These are phyloP conservation scores for Lactuca sativa DNA, from an alignment of 129 eudicot genomes.

Conservation along the genomic window DNA sequence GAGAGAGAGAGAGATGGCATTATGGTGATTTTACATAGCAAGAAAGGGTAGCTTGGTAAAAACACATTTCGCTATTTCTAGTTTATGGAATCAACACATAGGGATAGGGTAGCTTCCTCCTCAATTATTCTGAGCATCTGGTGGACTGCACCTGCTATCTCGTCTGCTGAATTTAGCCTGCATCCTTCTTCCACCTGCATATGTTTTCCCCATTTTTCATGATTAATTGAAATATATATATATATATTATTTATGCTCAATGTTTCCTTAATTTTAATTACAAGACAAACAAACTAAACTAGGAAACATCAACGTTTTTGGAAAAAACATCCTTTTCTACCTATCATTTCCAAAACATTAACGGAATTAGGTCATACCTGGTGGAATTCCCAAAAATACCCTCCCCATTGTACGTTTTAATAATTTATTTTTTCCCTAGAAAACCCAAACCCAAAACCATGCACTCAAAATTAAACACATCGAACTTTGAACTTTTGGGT, in stretches of 20 bases:
- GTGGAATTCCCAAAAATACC: constrained; percentile 37
- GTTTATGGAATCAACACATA: constrained; percentile 46
- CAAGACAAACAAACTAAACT: constrained; percentile 24
- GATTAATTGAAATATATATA: neutral
- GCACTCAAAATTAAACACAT: neutral
- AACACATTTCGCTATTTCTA: constrained; percentile 39
- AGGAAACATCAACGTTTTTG: constrained; percentile 31
- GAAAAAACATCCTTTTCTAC: constrained; percentile 41
- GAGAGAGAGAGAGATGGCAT: constrained; percentile 24
- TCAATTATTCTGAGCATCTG: constrained; percentile 97
- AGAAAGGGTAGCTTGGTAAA: constrained; percentile 30
- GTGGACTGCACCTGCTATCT: constrained; percentile 90
- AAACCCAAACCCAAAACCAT: neutral
- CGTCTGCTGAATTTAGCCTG: constrained; percentile 84
- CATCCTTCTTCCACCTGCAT: constrained; percentile 96
- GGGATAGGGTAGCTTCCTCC: constrained; percentile 62
- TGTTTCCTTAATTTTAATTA: constrained; percentile 16
- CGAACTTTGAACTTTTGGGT: neutral
- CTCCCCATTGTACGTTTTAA: constrained; percentile 16
- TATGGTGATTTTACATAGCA: constrained; percentile 30
- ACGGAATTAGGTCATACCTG: constrained; percentile 32
- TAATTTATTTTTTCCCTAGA: neutral
- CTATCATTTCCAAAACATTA: constrained; percentile 38
- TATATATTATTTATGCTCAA: neutral
- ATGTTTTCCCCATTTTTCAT: neutral